These are phyloP conservation scores for Claviceps quebecensis DNA, from an alignment of 2,329 filamentous ascomycete genomes.

Conservation along the genomic window DNA sequence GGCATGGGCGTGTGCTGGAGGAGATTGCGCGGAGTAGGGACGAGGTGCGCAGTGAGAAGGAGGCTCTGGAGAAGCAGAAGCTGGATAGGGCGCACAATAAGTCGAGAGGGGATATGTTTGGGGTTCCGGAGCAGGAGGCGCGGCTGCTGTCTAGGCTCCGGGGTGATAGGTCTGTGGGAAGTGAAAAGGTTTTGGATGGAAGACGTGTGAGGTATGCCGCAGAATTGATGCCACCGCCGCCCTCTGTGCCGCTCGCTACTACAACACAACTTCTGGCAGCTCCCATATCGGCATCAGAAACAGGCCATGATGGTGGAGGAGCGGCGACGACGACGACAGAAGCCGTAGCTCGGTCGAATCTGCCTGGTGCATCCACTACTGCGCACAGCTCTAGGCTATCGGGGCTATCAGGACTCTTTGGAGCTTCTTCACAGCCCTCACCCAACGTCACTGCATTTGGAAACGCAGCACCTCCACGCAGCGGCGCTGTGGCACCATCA, in stretches of 20 bases:
- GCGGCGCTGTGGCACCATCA: neutral
- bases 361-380: neutral
- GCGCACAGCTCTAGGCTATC: too few relatives aligned
- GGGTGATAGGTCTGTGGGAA: neutral
- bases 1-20: conserved; percentile 9
- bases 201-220: neutral
- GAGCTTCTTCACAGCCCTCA: neutral
- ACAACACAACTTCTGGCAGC: neutral
- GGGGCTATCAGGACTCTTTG: neutral
- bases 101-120: conserved; percentile 5
- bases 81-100: conserved; percentile 2
- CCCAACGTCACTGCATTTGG: neutral
- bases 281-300: neutral
- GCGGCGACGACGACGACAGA: too few relatives aligned
- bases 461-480: neutral
- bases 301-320: too few relatives aligned
- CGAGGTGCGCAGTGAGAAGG: conserved; percentile 20
- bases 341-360: neutral
- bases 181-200: neutral
- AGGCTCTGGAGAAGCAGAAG: conserved; percentile 16
- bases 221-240: neutral
- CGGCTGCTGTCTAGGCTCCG: neutral
- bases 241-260: neutral
- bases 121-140: neutral
- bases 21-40: conserved; percentile 24